Conservation (phyloP, 768 basidiomycete species). For the Omphalotus guepiniiformis region DNA sequence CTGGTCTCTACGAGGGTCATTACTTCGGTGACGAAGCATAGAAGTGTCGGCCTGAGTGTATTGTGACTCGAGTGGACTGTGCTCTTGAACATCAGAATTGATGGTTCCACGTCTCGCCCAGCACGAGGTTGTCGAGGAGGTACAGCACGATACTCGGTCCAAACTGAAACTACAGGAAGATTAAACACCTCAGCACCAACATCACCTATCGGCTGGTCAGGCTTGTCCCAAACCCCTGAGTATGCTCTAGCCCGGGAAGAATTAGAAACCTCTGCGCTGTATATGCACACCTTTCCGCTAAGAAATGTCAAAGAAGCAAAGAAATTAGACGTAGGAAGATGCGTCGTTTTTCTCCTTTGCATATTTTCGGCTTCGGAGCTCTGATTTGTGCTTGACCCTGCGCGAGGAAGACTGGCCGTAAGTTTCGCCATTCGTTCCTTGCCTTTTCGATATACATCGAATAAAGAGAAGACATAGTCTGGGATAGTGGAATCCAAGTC, state of each 20-base stretch:
- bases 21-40: constrained; percentile 83
- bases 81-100: constrained; percentile 74
- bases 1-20: constrained; percentile 66
- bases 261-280: constrained; percentile 44
- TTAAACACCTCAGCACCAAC: constrained; percentile 61
- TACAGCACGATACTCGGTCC: constrained; percentile 74
- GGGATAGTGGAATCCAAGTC: constrained; percentile 82
- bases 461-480: constrained; percentile 72
- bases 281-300: constrained; percentile 80
- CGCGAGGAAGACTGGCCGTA: constrained; percentile 48
- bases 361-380: constrained; percentile 18
- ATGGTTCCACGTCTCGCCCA: constrained; percentile 38
- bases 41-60: constrained; percentile 70
- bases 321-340: constrained; percentile 26
- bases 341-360: constrained; percentile 12
- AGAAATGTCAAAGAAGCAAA: constrained; percentile 69
- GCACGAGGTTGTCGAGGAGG: constrained; percentile 37
- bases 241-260: constrained; percentile 34
- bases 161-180: constrained; percentile 75
- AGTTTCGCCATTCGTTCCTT: constrained; percentile 72
- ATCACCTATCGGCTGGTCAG: constrained; percentile 51
- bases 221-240: constrained; percentile 35
- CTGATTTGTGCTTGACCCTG: constrained; percentile 22
- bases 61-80: constrained; percentile 91
- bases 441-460: constrained; percentile 82